Base-by-base conservation (phyloP, 1,139 yeast species). In the Yamadazyma buinensis region DNA sequence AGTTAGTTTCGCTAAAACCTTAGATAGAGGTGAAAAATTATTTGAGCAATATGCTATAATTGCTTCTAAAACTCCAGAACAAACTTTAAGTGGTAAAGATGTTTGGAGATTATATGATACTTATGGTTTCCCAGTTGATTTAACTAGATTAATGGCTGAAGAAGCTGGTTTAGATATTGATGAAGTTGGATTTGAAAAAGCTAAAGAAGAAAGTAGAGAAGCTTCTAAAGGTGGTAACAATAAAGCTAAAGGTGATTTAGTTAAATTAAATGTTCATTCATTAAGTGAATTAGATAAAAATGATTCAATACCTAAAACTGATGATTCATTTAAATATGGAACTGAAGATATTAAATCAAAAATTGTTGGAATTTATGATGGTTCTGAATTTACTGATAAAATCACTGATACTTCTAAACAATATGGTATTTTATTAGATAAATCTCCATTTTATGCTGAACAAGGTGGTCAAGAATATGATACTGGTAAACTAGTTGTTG, bases 381-480 rank as follows among this genome's bases (percentile, higher is more conserved):
- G 88, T 33, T 61, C 75, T 32, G 62, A 68, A 32, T 87, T 88
- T 50, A 78, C 77, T 34, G 59, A 62, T 32, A 39, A 60, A 21
- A 60, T 72, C 33, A 71, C 64, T 37, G 66, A 61, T 31, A 44
- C 64, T 17, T 63, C 72, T 30, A 68, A 72, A 49, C 87, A 83
- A 55, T 66, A 75, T 45, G 98, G 98, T 57, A 64, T 92, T 37
- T 60, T 92, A 37, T 72, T 92, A 42, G 95, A 92, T 61, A 82
- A 77, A 61, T 85, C 97, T 23, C 94, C 95, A 56, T 87, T 92
- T 65, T 92, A 92, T 55, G 97, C 98, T 33, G 99, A 92, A 66
- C 95, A 86, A 65, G 99, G 99, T 77, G 99, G 99, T 55, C 99
- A 92, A 71, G 97, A 87, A 62, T 84, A 75, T 55, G 99, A 92